These are phyloP conservation scores for Xylariales sp. DNA, from an alignment of 2,329 filamentous ascomycete species.

Conservation along the genomic window DNA sequence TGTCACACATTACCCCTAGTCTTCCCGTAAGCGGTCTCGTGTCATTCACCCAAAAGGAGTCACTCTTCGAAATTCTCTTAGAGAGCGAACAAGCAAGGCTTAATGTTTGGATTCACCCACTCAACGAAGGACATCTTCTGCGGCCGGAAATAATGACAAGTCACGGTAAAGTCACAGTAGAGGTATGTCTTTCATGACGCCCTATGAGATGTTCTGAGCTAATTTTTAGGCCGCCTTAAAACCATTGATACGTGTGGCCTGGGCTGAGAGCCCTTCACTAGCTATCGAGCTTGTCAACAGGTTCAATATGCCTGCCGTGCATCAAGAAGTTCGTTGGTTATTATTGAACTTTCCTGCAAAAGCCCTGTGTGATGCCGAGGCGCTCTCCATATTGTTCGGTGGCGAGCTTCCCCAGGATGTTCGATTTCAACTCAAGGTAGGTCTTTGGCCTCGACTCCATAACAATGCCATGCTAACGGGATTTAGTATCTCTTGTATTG, in stretches of 20 bases:
- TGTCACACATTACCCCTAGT: conserved; percentile 69
- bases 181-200: conserved; percentile 50
- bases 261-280: conserved; percentile 84
- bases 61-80: conserved; percentile 82
- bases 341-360: conserved; percentile 86
- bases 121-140: conserved; percentile 67
- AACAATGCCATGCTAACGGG: conserved; percentile 46
- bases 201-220: conserved; percentile 15
- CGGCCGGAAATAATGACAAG: conserved; percentile 54
- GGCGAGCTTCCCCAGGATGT: conserved; percentile 81
- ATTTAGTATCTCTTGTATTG: conserved; percentile 87
- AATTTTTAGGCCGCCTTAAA: conserved; percentile 63
- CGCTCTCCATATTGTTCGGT: conserved; percentile 84
- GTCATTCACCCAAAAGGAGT: conserved; percentile 80
- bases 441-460: conserved; percentile 2
- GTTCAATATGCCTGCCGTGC: conserved; percentile 80
- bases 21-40: conserved; percentile 65
- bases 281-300: conserved; percentile 86
- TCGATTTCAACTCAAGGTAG: conserved; percentile 83
- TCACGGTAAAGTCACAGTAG: conserved; percentile 54
- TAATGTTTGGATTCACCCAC: conserved; percentile 88
- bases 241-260: conserved; percentile 81
- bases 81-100: conserved; percentile 87
- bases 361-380: conserved; percentile 83
- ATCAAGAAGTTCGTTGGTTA: conserved; percentile 80